Percentiles rank a stretch among this genome's conserved stretches.
These are phyloP conservation scores for Lentinula aciculospora DNA, from an alignment of 768 basidiomycete species.

Conservation along the genomic window DNA sequence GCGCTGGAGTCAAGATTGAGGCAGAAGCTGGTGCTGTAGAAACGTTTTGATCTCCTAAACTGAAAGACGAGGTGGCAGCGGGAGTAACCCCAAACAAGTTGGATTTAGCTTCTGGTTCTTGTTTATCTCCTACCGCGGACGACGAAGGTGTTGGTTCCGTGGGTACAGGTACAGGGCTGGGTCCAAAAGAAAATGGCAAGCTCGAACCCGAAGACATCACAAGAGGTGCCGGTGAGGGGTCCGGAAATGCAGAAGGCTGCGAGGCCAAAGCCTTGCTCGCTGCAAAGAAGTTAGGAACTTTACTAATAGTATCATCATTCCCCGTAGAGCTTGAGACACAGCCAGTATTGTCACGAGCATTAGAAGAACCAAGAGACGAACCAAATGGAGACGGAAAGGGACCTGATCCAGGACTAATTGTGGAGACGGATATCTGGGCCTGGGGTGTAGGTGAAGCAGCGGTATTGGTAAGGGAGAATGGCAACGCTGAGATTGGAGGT, in stretches of 20 bases:
- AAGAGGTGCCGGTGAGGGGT: not conserved
- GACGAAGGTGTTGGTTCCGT: constrained; percentile 9
- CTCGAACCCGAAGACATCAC: not conserved
- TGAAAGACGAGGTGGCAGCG: constrained; percentile 18
- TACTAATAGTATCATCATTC: constrained; percentile 11
- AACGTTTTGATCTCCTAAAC: constrained; percentile 12
- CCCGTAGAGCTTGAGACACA: constrained; percentile 4
- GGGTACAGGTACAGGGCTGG: constrained; percentile 25
- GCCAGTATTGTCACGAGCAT: not conserved
- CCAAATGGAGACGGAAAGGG: not conserved
- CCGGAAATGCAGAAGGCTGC: constrained; percentile 20
- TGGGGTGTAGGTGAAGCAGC: constrained; percentile 1
- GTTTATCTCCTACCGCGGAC: not conserved
- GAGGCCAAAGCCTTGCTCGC: constrained; percentile 13
- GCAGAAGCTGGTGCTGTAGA: constrained; percentile 1
- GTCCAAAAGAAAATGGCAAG: constrained; percentile 23
- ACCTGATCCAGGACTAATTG: not conserved
- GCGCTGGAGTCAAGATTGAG: not conserved
- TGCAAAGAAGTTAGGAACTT: constrained; percentile 63
- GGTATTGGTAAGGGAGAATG: constrained; percentile 55
- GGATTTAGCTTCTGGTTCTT: not conserved
- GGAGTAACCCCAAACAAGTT: constrained; percentile 1
- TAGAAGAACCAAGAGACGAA: not conserved
- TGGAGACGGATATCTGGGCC: not conserved
- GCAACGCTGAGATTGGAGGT: constrained; percentile 58